These are phyloP conservation scores for Thelephora ganbajun DNA, from an alignment of 768 basidiomycete species.

Conservation along the genomic window DNA sequence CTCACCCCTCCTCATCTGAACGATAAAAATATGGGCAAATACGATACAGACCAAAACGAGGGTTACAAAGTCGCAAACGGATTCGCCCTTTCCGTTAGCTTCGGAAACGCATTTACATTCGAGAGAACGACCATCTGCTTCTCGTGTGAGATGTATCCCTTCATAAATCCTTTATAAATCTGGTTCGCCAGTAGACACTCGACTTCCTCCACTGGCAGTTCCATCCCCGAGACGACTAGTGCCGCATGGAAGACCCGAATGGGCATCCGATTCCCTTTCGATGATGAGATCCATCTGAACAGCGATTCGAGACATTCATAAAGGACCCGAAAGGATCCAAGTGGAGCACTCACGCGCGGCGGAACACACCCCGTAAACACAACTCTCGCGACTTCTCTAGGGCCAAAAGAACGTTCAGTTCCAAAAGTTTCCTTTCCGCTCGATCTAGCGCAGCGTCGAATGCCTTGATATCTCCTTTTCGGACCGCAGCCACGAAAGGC, in stretches of 20 bases:
- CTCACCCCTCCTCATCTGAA: too few species aligned
- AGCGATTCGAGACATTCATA: background rate
- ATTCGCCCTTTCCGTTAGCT: constrained; percentile 43
- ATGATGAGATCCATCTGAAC: constrained; percentile 64
- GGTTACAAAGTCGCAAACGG: constrained; percentile 27
- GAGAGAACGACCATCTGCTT: constrained; percentile 89
- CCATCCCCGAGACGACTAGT: constrained; percentile 53
- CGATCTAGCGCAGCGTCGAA: constrained; percentile 70
- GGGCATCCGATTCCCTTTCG: constrained; percentile 66
- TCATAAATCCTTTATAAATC: constrained; percentile 86
- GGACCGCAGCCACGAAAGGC: constrained; percentile 74
- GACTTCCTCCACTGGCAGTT: constrained; percentile 66
- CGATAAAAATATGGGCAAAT: background rate
- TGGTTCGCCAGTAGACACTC: constrained; percentile 92
- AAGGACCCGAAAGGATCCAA: background rate
- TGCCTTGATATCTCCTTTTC: constrained; percentile 57
- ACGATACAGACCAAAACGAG: background rate
- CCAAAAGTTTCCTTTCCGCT: constrained; percentile 63
- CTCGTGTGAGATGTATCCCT: constrained; percentile 94
- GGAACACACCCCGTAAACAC: constrained; percentile 72
- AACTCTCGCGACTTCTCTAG: constrained; percentile 82
- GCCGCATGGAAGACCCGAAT: constrained; percentile 73
- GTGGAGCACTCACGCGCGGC: constrained; percentile 43
- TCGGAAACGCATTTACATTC: constrained; percentile 68
- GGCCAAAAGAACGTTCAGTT: constrained; percentile 75